Evolutionary conservation across 2,329 filamentous ascomycete genomes (phyloP), one percentile per base, ranked within the genome.

Genomic region (Trichoderma aggressivum): DNA sequence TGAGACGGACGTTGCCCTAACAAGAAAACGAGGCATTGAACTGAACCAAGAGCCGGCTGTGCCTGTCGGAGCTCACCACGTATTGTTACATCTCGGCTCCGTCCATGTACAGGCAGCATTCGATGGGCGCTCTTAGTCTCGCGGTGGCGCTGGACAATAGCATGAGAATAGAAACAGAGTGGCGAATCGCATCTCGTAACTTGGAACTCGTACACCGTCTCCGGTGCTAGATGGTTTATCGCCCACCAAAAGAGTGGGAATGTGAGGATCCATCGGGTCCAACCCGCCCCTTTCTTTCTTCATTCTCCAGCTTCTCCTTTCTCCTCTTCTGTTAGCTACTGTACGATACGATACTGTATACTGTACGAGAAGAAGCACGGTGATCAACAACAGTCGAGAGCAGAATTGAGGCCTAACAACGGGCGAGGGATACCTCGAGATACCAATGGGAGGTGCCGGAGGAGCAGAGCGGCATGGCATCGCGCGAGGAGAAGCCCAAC

Each of bases 191-290:
- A 59, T 24, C 47, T 53, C 47, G 47, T 53, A 34, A 59, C 56
- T 59, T n/a, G 53, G n/a, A n/a, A n/a, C n/a, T n/a, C n/a, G n/a
- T 39, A 68, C 65, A 60, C 65, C 55, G 65, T 68, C 65, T 60
- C 55, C 36, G 56, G 56, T 59, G 14, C 18, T 34, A 50, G 43
- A 67, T 24, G 30, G 64, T 32, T 43, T n/a, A 59, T 59, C 34
- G 47, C 47, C 47, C 47, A 53, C 47, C 43, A 53, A n/a, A 56
- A 16, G 24, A 68, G 65, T 67, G 64, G 65, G 65, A 60, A 60
- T 60, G 55, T 59, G 65, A 50, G 55, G 65, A 60, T 68, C 65
- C 65, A 68, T 67, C 24, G 7, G 28, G 53, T 67, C 34, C 64
- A 67, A 21, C 63, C 64, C 58, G 16, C 63, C 47, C 63, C 53